Percentiles rank a stretch among this genome's conserved stretches.
Conservation (phyloP, 2,329 filamentous ascomycete species). For the Pseudogymnoascus verrucosus region DNA sequence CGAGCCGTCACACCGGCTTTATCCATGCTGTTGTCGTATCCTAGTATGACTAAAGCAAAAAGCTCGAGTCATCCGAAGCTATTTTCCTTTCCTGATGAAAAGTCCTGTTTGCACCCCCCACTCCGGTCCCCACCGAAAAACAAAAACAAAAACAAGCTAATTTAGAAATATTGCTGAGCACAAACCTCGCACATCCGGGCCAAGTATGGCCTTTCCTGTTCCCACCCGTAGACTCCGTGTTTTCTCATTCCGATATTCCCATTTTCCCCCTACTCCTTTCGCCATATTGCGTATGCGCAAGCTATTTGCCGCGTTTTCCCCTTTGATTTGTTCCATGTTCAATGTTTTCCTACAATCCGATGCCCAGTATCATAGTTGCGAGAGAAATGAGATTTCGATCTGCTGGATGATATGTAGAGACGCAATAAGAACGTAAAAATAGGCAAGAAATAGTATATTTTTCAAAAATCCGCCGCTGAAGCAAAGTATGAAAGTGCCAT, state of each 20-base stretch:
- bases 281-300: background rate
- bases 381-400: background rate
- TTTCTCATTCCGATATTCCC: background rate
- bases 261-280: background rate
- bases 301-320: background rate
- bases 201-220: background rate
- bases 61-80: background rate
- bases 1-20: background rate
- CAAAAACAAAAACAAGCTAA: background rate
- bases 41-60: background rate
- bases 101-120: background rate
- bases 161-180: slow-evolving; percentile 1
- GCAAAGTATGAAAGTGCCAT: slow-evolving; percentile 3
- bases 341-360: background rate
- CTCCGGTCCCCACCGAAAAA: background rate
- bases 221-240: background rate
- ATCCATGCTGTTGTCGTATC: background rate
- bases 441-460: background rate
- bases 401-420: background rate
- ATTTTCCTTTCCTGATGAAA: background rate
- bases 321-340: background rate
- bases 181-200: background rate
- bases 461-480: slow-evolving; percentile 2
- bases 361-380: background rate
- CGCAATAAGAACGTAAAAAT: slow-evolving; percentile 5